Percentiles rank a stretch among this genome's conserved stretches.
These are phyloP conservation scores for sunflower (Helianthus annuus) DNA, from an alignment of 129 eudicot species.

Conservation along the genomic window DNA sequence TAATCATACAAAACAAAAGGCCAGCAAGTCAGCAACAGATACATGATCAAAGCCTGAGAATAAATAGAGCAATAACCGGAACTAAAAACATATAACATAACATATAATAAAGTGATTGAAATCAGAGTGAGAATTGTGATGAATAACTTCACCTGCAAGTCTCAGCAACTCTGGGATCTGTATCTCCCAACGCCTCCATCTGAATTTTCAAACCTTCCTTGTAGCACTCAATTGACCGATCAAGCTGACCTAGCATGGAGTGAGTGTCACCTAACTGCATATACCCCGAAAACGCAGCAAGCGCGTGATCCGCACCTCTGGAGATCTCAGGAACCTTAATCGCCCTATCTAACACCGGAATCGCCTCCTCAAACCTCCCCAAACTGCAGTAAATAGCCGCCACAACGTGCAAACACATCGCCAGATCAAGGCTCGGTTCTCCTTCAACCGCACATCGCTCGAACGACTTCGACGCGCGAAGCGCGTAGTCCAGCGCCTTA, in stretches of 20 bases:
- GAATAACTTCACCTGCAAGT: constrained; percentile 71
- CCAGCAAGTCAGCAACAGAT: constrained; percentile 4
- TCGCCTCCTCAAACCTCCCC: constrained; percentile 93
- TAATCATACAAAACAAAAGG: too few species aligned
- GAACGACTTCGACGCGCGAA: constrained; percentile 84
- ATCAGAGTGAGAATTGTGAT: constrained; percentile 1
- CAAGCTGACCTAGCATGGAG: constrained; percentile 91
- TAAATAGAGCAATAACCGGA: neutral
- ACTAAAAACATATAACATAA: neutral
- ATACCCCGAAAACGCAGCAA: constrained; percentile 90
- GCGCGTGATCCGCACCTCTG: constrained; percentile 90
- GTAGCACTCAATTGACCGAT: constrained; percentile 80
- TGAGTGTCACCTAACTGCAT: constrained; percentile 98
- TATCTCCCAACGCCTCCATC: constrained; percentile 87
- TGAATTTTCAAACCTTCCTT: constrained; percentile 88
- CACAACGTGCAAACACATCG: constrained; percentile 95
- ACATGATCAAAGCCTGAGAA: constrained; percentile 4
- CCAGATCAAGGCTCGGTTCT: constrained; percentile 89
- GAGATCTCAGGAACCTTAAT: constrained; percentile 84
- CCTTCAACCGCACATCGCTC: constrained; percentile 76
- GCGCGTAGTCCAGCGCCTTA: constrained; percentile 87
- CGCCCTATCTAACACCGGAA: constrained; percentile 91
- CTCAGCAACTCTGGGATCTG: constrained; percentile 97
- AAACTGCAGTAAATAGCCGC: constrained; percentile 97
- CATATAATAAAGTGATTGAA: neutral